Base-by-base conservation (phyloP, 1,284 basidiomycete species). In the Cerrena zonata region DNA sequence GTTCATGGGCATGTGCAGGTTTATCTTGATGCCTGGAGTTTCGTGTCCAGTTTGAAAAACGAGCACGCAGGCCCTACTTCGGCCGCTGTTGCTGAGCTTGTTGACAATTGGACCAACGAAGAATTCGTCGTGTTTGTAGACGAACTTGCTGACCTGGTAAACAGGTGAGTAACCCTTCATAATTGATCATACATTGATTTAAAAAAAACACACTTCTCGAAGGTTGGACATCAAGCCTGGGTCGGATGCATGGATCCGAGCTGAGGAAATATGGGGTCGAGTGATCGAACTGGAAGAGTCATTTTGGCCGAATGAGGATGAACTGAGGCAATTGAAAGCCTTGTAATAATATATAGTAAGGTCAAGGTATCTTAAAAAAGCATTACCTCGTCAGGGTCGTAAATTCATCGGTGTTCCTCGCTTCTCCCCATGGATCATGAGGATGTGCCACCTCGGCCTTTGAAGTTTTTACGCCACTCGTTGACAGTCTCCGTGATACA, bases 1-100 rank as follows among this genome's bases (percentile, higher is more conserved):
- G 39, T 40, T 37, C 38, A 41, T 10, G 43, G 18, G 46, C 24
- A 19, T 18, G 2, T 47, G 11, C 38, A 72, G 71, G 61, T 69
- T 13, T 88, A 89, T 61, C 69, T 86, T 18, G 79, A 84, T 48
- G 77, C 83, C 3, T 89, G 86, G 86, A 70, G 71, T 3, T 69
- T 70, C 51, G 84, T 83, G 65, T 0, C 49, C 67, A 22, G 11
- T 50, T 39, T 18, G 54, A 36, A 43, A 52, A 46, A 13, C 55
- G 24, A 49, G 37, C 34, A 54, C 44, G 25, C 51, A 43, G 21
- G 57, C 56, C 63, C 64, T 10, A 55, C 67, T 21, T 62, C 68
- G 34, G 41, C 37, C n/a, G 78, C 80, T 0, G 60, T 82, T n/a
- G 53, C 61, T 4, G 65, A 72, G 18, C 76, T 88, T 34, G 76